Percentiles rank a stretch among this genome's conserved stretches.
Evolutionary conservation across 495 filamentous ascomycete genomes (phyloP).

Genomic region (Talaromyces wortmannii): DNA sequence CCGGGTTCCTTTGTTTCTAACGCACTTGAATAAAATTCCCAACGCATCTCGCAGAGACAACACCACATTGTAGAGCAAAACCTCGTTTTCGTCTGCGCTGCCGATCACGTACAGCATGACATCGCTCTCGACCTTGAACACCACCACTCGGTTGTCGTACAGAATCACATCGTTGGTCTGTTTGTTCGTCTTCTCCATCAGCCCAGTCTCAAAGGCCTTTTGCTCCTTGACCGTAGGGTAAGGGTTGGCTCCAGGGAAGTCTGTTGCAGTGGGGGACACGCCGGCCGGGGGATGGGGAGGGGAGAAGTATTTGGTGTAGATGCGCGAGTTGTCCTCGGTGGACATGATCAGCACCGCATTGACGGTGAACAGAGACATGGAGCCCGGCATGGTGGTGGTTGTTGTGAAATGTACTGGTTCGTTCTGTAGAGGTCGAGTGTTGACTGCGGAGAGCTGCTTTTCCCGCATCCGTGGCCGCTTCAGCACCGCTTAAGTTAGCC

Average conservation of each 20-base stretch:
- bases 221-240: slow-evolving; percentile 90
- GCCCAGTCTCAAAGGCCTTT: slow-evolving; percentile 91
- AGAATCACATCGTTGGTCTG: slow-evolving; percentile 91
- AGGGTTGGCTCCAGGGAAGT: slow-evolving; percentile 63
- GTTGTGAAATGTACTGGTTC: neutral
- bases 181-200: slow-evolving; percentile 94
- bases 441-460: neutral
- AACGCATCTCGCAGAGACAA: slow-evolving; percentile 82
- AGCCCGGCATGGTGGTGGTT: slow-evolving; percentile 33
- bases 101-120: slow-evolving; percentile 96
- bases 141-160: slow-evolving; percentile 89
- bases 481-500: neutral
- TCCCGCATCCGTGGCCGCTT: slow-evolving; percentile 6
- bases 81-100: slow-evolving; percentile 90
- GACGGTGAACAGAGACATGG: slow-evolving; percentile 80
- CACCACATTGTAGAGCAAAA: slow-evolving; percentile 89
- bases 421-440: neutral
- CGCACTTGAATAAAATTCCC: slow-evolving; percentile 87
- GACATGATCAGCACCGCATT: slow-evolving; percentile 89
- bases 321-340: slow-evolving; percentile 78
- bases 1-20: neutral
- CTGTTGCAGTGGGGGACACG: slow-evolving; percentile 38
- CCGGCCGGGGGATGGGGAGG: slow-evolving; percentile 69
- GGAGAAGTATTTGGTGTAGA: slow-evolving; percentile 94
- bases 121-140: slow-evolving; percentile 97